A percentile compares a stretch with the other conserved stretches of the same genome.
These are phyloP conservation scores for Vaccinium vitisidaea DNA, from an alignment of 148 eudicot species.

Conservation along the genomic window DNA sequence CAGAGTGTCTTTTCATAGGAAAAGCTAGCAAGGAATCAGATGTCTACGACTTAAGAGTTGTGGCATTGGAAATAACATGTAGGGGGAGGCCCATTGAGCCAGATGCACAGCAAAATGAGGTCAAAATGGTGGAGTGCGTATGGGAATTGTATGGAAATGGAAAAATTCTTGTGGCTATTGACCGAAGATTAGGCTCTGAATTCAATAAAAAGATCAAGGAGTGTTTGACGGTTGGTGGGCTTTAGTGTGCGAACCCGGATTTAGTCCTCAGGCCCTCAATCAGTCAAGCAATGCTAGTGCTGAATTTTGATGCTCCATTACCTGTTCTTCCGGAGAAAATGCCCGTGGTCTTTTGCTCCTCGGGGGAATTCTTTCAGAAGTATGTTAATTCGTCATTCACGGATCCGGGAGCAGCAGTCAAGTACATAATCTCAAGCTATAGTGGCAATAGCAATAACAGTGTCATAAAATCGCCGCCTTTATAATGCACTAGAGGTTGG, in stretches of 20 bases:
- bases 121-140: background rate
- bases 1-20: background rate
- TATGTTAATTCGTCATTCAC: background rate
- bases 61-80: background rate
- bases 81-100: background rate
- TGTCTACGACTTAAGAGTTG: background rate
- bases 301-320: background rate
- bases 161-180: background rate
- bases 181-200: background rate
- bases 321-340: background rate
- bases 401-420: background rate
- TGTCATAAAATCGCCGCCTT: background rate
- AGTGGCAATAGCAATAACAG: background rate
- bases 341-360: background rate
- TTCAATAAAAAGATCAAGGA: background rate
- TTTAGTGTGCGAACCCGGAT: background rate
- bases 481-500: too few species aligned
- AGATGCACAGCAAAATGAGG: background rate
- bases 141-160: background rate
- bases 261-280: background rate
- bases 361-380: background rate
- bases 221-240: background rate
- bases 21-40: background rate
- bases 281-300: background rate
- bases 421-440: background rate